Base-by-base conservation (phyloP, 2,329 filamentous ascomycete species). In the Cytospora paraplurivora region DNA sequence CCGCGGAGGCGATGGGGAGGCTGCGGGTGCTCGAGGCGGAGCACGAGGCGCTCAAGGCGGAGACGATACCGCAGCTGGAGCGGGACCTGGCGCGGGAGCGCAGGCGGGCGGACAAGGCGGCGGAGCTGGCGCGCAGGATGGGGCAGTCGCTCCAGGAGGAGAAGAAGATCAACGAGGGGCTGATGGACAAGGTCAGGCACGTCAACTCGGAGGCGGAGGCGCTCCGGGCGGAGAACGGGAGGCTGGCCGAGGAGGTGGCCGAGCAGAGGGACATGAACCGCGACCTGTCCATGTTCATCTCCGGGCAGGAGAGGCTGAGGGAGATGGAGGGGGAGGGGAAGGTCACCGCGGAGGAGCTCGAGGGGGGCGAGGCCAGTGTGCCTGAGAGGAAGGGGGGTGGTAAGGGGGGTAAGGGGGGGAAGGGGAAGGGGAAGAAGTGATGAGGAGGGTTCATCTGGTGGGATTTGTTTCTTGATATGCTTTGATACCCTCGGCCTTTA, bases 231-330 rank as follows among this genome's bases (percentile, higher is more conserved):
- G 82, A 89, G 72, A 75, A 88, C 1, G 79, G 80, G 33, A 80
- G 79, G 49, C 76, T 90, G 4, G 84, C 84, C 69, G 72, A 70
- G 15, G 86, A 92, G 74, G 89, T 91, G 68, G 82, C 79, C 47
- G 92, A 96, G 69, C 77, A 97, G 51, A 86, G 88, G 68, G 93
- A 96, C 74, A 90, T 93, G 82, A 96, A 97, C 72, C 85, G 90
- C 15, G 94, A 97, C 73, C 74, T 97, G 73, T 88, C 83, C 57
- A 93, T 96, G 82, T 96, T 94, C 72, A 94, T 97, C 65, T 91
- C 87, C 21, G 90, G 91, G 0, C 87, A 90, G 75, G 88, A 95
- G 76, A 94, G 92, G 76, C 76, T 97, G 69, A 88, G 85, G 77
- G 84, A 88, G 74, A 77, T 93, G 76, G 85, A 86, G 73, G 84